Evolutionary conservation across 345 rosid genomes (phyloP).

Genomic region (Reutealis trisperma): DNA sequence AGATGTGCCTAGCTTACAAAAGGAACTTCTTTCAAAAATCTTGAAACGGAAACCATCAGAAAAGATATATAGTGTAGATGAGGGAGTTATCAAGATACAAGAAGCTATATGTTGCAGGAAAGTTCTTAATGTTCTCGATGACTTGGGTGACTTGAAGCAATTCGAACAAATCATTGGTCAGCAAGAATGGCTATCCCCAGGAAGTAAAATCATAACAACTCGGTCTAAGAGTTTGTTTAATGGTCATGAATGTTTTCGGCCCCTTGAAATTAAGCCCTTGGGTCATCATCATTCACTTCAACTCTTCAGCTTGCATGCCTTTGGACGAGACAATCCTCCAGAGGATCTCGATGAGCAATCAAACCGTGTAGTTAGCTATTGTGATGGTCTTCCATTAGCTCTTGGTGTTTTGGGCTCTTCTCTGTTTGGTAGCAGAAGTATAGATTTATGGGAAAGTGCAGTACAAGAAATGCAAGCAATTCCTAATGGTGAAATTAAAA

Average conservation of each 20-base stretch:
- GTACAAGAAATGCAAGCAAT: not conserved
- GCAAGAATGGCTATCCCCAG: too few species aligned
- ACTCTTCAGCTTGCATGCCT: not conserved
- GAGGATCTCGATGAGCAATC: not conserved
- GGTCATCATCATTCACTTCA: not conserved
- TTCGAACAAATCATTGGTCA: too few species aligned
- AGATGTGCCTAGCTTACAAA: not conserved
- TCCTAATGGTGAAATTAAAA: not conserved
- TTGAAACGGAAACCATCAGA: not conserved
- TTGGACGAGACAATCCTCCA: not conserved
- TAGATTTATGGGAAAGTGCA: conserved; percentile 2
- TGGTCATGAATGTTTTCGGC: too few species aligned
- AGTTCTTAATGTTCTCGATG: too few species aligned
- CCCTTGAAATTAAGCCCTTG: not conserved
- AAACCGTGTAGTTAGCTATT: not conserved
- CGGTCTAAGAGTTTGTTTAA: too few species aligned
- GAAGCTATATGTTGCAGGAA: not conserved
- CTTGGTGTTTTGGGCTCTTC: conserved; percentile 9
- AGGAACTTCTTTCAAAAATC: not conserved
- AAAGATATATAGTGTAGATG: not conserved
- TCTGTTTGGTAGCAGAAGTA: not conserved
- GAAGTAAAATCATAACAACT: too few species aligned
- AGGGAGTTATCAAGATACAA: not conserved
- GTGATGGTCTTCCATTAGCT: conserved; percentile 10
- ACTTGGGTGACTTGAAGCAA: too few species aligned